Evolutionary conservation across 2,329 filamentous ascomycete genomes (phyloP).

Genomic region (Podosphaera fusca): DNA sequence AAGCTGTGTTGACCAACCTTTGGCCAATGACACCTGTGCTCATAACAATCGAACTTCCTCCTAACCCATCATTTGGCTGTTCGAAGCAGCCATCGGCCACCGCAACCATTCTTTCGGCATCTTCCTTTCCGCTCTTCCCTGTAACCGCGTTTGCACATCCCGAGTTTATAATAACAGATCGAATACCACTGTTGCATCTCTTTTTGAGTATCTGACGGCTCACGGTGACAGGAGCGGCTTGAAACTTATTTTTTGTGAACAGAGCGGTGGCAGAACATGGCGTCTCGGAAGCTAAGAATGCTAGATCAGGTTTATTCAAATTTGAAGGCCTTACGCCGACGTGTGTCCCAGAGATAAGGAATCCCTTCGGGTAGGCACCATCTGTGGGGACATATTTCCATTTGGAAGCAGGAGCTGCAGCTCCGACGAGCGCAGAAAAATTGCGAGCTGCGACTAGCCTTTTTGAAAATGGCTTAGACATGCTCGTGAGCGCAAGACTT

Average conservation of each 20-base stretch:
- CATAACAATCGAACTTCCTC: constrained; percentile 69
- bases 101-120: constrained; percentile 64
- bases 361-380: constrained; percentile 78
- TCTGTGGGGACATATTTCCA: constrained; percentile 70
- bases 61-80: constrained; percentile 21
- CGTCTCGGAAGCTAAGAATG: constrained; percentile 64
- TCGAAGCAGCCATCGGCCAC: constrained; percentile 47
- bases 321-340: constrained; percentile 89
- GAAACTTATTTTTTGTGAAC: constrained; percentile 96
- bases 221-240: constrained; percentile 82
- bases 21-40: constrained; percentile 96
- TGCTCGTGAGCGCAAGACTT: constrained; percentile 7
- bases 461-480: constrained; percentile 10
- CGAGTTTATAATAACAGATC: constrained; percentile 76
- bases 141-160: constrained; percentile 96
- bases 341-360: constrained; percentile 64
- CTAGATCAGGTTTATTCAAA: constrained; percentile 75
- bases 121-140: constrained; percentile 67
- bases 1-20: constrained; percentile 24
- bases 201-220: constrained; percentile 48
- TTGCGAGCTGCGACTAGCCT: constrained; percentile 1
- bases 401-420: constrained; percentile 51
- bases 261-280: constrained; percentile 78
- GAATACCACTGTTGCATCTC: constrained; percentile 44
- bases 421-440: constrained; percentile 36